Evolutionary conservation across 2,329 filamentous ascomycete genomes (phyloP).

Genomic region (Neopestalotiopsis rosae): DNA sequence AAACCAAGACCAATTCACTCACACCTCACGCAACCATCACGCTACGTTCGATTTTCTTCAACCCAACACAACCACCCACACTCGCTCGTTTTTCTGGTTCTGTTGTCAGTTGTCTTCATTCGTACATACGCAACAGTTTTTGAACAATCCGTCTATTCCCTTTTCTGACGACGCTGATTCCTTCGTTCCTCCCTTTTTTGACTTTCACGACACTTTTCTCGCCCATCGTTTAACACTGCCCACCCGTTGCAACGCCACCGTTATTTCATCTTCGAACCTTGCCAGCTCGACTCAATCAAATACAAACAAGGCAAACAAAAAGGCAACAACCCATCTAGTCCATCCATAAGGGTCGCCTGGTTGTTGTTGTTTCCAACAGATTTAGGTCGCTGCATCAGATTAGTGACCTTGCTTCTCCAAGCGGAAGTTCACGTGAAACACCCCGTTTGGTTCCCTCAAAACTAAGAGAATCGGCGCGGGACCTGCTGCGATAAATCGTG

Average conservation of each 20-base stretch:
- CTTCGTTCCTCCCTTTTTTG: background rate
- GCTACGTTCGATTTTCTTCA: background rate
- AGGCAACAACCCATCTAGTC: background rate
- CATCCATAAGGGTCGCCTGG: background rate
- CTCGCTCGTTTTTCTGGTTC: slow-evolving; percentile 10
- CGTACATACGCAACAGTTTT: slow-evolving; percentile 3
- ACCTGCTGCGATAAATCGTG: slow-evolving; percentile 1
- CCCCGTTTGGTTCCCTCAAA: background rate
- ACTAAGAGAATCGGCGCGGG: background rate
- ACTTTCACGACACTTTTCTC: slow-evolving; percentile 9
- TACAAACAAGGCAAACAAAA: background rate
- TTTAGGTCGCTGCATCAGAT: slow-evolving; percentile 17
- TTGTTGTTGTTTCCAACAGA: slow-evolving; percentile 16
- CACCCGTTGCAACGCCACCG: background rate
- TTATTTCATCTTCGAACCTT: background rate
- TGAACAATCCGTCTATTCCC: background rate
- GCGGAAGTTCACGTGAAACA: background rate
- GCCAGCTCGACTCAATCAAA: background rate
- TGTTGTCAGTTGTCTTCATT: background rate
- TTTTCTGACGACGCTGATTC: background rate
- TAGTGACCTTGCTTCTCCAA: slow-evolving; percentile 10
- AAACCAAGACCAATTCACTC: background rate
- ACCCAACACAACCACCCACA: slow-evolving; percentile 7
- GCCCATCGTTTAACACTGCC: background rate
- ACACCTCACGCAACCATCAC: background rate